Evolutionary conservation across 1,284 basidiomycete species (phyloP).

Genomic region (Marasmius fiardii): DNA sequence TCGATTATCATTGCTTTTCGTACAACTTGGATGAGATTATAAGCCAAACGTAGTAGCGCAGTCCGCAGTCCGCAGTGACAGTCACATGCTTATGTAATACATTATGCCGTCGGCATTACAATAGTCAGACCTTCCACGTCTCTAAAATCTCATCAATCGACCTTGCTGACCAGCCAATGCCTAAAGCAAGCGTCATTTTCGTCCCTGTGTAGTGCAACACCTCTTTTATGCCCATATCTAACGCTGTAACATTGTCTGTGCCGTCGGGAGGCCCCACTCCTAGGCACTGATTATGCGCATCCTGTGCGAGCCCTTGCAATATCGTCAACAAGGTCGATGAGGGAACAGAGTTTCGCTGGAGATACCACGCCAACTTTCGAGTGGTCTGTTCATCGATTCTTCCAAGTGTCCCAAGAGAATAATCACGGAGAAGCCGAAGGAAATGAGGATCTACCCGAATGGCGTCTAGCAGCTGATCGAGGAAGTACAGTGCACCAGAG

Average conservation of each 20-base stretch:
- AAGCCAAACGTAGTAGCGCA: no score
- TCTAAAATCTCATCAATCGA: conserved; percentile 61
- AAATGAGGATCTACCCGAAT: conserved; percentile 45
- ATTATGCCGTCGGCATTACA: no score
- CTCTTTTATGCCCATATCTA: conserved; percentile 64
- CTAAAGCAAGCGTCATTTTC: conserved; percentile 61
- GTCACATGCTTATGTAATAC: no score
- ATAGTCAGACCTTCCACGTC: conserved; percentile 47
- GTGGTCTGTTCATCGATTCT: conserved; percentile 15
- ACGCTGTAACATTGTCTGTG: conserved; percentile 37
- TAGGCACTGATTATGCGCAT: conserved; percentile 54
- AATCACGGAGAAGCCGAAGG: conserved; percentile 41
- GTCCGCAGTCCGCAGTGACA: no score
- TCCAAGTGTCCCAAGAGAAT: conserved; percentile 46
- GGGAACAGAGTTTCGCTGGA: conserved; percentile 66
- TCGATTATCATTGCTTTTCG: conserved; percentile 9
- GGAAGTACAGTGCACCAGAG: conserved; percentile 54
- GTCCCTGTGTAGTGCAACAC: conserved; percentile 65
- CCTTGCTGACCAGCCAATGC: conserved; percentile 63
- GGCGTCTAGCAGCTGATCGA: conserved; percentile 53
- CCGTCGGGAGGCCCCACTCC: conserved; percentile 48
- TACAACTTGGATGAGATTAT: no score
- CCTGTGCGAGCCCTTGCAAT: conserved; percentile 53
- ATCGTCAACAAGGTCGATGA: conserved; percentile 59
- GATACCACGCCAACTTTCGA: conserved; percentile 47